phyloP scores from a whole-genome alignment of 192 early-diverging fungal genomes.

The Rhizoclosmatium sp. region DNA sequence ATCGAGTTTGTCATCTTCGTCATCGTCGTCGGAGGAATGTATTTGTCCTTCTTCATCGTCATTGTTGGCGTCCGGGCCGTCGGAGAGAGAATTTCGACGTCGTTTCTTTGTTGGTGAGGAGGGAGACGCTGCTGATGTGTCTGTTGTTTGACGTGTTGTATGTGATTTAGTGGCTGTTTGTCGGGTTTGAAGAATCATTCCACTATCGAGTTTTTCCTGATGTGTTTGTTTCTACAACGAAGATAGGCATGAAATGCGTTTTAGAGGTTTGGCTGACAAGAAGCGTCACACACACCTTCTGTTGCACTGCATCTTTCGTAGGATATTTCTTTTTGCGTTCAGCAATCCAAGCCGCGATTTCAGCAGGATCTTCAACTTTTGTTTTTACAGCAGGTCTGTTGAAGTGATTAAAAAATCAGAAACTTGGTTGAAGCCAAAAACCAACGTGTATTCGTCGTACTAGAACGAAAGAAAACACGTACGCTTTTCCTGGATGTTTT shows the following conservation, averaged over 20 bases:
- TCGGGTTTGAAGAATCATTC: constrained; percentile 35
- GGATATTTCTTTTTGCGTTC: constrained; percentile 83
- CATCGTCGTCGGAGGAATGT: constrained; percentile 44
- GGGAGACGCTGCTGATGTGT: neutral
- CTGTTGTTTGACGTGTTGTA: neutral
- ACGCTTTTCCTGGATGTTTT: constrained; percentile 29
- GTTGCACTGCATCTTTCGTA: constrained; percentile 69
- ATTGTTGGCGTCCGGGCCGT: neutral
- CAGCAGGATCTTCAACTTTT: constrained; percentile 58
- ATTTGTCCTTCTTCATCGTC: constrained; percentile 39
- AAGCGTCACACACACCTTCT: constrained; percentile 59
- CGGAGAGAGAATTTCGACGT: constrained; percentile 5
- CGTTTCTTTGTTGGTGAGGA: constrained; percentile 21
- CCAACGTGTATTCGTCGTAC: neutral
- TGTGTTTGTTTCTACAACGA: constrained; percentile 47
- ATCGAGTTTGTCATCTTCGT: constrained; percentile 57
- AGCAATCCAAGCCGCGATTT: constrained; percentile 83
- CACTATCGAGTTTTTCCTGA: constrained; percentile 35
- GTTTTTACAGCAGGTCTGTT: neutral
- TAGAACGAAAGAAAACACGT: neutral
- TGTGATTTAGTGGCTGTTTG: neutral
- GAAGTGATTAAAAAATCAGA: neutral
- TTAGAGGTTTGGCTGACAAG: neutral
- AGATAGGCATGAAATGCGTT: neutral
- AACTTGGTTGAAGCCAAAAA: neutral